A percentile compares a stretch with the other conserved stretches of the same genome.
Conservation (phyloP, 2,329 filamentous ascomycete species). For the Beauveria sp. region DNA sequence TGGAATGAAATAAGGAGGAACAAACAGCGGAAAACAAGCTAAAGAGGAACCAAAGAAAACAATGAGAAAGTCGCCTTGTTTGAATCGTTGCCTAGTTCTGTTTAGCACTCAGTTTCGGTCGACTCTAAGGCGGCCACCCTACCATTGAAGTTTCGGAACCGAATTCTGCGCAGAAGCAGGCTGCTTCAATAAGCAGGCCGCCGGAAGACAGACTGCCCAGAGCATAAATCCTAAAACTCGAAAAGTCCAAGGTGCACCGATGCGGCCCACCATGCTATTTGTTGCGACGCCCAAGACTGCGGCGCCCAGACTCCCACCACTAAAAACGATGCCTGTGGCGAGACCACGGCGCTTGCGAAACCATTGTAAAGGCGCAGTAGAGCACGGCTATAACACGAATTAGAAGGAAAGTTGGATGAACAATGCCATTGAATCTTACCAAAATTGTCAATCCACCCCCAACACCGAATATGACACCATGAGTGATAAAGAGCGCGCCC, state of each 20-base stretch:
- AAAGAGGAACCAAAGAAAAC: slow-evolving; percentile 18
- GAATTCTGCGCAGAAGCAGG: slow-evolving; percentile 8
- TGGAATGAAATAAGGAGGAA: slow-evolving; percentile 23
- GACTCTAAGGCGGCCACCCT: neutral
- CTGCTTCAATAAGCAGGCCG: slow-evolving; percentile 18
- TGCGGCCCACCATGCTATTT: slow-evolving; percentile 16
- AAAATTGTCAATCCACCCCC: slow-evolving; percentile 20
- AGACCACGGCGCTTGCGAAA: slow-evolving; percentile 21
- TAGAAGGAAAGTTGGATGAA: neutral
- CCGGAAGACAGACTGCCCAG: slow-evolving; percentile 22
- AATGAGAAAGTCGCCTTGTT: slow-evolving; percentile 18
- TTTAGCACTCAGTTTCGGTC: neutral
- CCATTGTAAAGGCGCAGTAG: slow-evolving; percentile 20
- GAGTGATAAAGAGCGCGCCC: slow-evolving; percentile 19
- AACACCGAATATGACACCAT: slow-evolving; percentile 21
- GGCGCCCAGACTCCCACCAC: slow-evolving; percentile 20
- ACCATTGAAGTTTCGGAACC: slow-evolving; percentile 20
- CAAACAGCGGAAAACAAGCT: slow-evolving; percentile 21
- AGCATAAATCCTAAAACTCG: slow-evolving; percentile 20
- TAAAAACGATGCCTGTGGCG: slow-evolving; percentile 22
- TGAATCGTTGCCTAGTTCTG: slow-evolving; percentile 18
- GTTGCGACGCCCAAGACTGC: slow-evolving; percentile 21
- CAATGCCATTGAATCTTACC: slow-evolving; percentile 11
- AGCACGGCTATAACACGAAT: slow-evolving; percentile 15
- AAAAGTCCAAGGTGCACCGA: slow-evolving; percentile 22